These are phyloP conservation scores for Neonectria faginata DNA, from an alignment of 2,329 filamentous ascomycete species.

Conservation along the genomic window DNA sequence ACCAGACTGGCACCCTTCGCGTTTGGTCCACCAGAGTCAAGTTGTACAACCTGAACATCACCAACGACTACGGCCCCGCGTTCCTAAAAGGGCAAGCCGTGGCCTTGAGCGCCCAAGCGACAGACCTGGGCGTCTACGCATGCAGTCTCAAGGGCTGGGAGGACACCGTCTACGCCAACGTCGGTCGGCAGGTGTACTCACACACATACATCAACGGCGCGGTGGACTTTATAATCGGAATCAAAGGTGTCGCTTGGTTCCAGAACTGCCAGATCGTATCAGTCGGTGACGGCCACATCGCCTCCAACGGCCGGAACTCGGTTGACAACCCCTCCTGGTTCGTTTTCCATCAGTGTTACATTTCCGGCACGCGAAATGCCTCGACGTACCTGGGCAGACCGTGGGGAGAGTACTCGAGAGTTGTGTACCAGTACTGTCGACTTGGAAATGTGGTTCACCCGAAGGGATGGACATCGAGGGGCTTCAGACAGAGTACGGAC, in stretches of 20 bases:
- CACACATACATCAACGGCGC: constrained; percentile 11
- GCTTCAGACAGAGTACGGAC: background rate
- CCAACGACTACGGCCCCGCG: constrained; percentile 5
- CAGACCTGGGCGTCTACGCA: constrained; percentile 5
- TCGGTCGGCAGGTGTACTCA: constrained; percentile 3
- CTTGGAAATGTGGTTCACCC: constrained; percentile 7
- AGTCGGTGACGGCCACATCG: background rate
- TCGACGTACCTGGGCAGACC: constrained; percentile 13
- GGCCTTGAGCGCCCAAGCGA: constrained; percentile 5
- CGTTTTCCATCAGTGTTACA: constrained; percentile 7
- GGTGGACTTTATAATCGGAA: constrained; percentile 12
- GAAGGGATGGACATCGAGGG: constrained; percentile 5
- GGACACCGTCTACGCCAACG: constrained; percentile 17
- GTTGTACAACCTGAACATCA: constrained; percentile 11
- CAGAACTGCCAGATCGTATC: constrained; percentile 4
- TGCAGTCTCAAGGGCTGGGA: constrained; percentile 9
- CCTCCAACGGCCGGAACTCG: constrained; percentile 2
- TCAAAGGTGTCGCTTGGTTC: constrained; percentile 6
- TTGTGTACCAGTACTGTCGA: constrained; percentile 2
- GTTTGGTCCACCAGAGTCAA: constrained; percentile 6
- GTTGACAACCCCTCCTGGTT: constrained; percentile 3
- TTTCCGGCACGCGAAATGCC: background rate
- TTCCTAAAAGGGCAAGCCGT: background rate
- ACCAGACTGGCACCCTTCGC: background rate
- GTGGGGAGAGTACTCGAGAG: constrained; percentile 7